Evolutionary conservation across 2,329 filamentous ascomycete genomes (phyloP).

Genomic region (Trichoderma pleuroti): DNA sequence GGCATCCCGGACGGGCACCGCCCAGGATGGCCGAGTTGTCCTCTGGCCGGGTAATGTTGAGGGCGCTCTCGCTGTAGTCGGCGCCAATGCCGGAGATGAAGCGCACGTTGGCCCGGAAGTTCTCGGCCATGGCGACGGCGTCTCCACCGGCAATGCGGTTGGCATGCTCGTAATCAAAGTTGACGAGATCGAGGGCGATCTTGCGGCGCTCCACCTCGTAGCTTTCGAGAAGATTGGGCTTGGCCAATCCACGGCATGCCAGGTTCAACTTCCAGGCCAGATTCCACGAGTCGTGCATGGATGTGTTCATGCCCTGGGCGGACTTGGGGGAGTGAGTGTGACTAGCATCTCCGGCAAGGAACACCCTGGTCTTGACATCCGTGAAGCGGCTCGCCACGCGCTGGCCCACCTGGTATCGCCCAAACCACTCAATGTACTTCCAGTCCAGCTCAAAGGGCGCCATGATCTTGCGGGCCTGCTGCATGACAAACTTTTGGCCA

Average conservation of each 20-base stretch:
- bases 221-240: conserved; percentile 43
- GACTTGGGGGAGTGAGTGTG: conserved; percentile 56
- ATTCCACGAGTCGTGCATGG: conserved; percentile 62
- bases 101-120: conserved; percentile 66
- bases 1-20: conserved; percentile 51
- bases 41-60: conserved; percentile 41
- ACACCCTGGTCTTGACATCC: conserved; percentile 54
- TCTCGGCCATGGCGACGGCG: conserved; percentile 59
- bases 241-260: conserved; percentile 43
- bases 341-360: conserved; percentile 65
- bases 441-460: conserved; percentile 64
- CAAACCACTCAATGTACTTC: conserved; percentile 58
- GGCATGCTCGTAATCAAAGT: conserved; percentile 58
- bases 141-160: conserved; percentile 60
- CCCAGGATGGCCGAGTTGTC: conserved; percentile 41
- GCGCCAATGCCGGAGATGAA: conserved; percentile 73
- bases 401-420: conserved; percentile 60
- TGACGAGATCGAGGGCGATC: conserved; percentile 64
- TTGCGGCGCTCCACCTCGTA: conserved; percentile 52
- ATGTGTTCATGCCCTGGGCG: conserved; percentile 70
- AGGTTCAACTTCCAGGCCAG: conserved; percentile 55
- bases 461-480: conserved; percentile 61
- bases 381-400: conserved; percentile 58
- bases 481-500: conserved; percentile 60
- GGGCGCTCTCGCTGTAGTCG: conserved; percentile 51